Evolutionary conservation across 768 basidiomycete genomes (phyloP).

Genomic region (Rossbeevera mucosa): DNA sequence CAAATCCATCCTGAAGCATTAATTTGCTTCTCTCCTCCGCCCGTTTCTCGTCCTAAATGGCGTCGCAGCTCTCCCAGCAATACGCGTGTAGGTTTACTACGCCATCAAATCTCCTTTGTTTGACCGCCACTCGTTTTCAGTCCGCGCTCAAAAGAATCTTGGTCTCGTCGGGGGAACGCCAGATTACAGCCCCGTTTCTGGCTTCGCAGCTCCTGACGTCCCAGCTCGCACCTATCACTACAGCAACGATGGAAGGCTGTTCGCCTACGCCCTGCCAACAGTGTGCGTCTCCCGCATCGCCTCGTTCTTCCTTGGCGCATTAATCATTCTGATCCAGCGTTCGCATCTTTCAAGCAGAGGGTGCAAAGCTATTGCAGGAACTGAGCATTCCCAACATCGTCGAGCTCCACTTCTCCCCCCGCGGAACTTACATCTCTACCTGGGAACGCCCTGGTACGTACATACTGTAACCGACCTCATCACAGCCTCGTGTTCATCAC

Average conservation of each 20-base stretch:
- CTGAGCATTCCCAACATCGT: slow-evolving; percentile 69
- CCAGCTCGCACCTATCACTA: slow-evolving; percentile 75
- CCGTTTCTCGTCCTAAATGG: slow-evolving; percentile 46
- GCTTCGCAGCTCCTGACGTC: slow-evolving; percentile 62
- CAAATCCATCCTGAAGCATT: slow-evolving; percentile 58
- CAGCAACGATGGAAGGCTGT: slow-evolving; percentile 82
- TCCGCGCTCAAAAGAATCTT: slow-evolving; percentile 91
- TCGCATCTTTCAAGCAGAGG: slow-evolving; percentile 71
- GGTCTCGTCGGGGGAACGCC: slow-evolving; percentile 83
- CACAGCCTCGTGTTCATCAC: slow-evolving; percentile 22
- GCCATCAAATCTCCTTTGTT: slow-evolving; percentile 7
- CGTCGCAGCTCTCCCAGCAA: slow-evolving; percentile 73
- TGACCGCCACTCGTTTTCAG: slow-evolving; percentile 37
- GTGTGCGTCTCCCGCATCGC: slow-evolving; percentile 46
- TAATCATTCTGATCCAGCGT: slow-evolving; percentile 43
- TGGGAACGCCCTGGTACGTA: slow-evolving; percentile 84
- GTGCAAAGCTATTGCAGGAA: slow-evolving; percentile 68
- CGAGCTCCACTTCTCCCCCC: slow-evolving; percentile 89
- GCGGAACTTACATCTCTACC: slow-evolving; percentile 88
- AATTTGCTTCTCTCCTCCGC: slow-evolving; percentile 61
- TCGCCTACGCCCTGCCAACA: slow-evolving; percentile 75
- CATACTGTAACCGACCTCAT: slow-evolving; percentile 4
- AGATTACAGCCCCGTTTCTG: slow-evolving; percentile 59
- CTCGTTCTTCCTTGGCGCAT: slow-evolving; percentile 9
- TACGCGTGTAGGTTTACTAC: slow-evolving; percentile 67